A percentile compares a stretch with the other conserved stretches of the same genome.
phyloP scores from a whole-genome alignment of 768 basidiomycete species.

The Termitomyces bulborhizus region DNA sequence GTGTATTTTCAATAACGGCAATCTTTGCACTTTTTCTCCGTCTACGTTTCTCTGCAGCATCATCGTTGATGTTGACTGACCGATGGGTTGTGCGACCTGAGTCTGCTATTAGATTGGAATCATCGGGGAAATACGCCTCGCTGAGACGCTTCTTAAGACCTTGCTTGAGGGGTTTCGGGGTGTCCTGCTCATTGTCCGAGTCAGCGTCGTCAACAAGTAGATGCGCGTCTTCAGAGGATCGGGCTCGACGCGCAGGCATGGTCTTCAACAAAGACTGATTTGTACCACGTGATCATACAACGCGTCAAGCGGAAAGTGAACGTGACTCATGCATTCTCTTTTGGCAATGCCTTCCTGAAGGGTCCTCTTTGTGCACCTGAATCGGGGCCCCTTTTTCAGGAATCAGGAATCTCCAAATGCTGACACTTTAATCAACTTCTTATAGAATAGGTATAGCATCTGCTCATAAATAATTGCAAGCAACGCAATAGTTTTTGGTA shows the following conservation, averaged over 20 bases:
- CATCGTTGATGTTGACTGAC: conserved; percentile 69
- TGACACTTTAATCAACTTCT: background rate
- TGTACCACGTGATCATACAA: conserved; percentile 28
- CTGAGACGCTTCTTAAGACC: conserved; percentile 54
- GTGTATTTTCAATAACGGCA: conserved; percentile 45
- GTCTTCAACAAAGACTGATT: conserved; percentile 34
- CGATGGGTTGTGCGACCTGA: conserved; percentile 32
- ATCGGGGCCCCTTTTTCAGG: background rate
- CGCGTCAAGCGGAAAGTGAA: conserved; percentile 15
- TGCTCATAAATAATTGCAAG: background rate
- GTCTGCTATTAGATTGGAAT: conserved; percentile 33
- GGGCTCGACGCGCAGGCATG: conserved; percentile 34
- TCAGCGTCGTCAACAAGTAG: conserved; percentile 32
- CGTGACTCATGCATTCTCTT: conserved; percentile 8
- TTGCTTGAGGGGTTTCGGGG: conserved; percentile 32
- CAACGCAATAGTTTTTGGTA: background rate
- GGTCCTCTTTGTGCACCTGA: too few relatives aligned
- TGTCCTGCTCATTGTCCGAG: conserved; percentile 31
- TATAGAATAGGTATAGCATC: background rate
- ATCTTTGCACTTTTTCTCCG: conserved; percentile 74
- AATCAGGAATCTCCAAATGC: too few relatives aligned
- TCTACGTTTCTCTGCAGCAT: conserved; percentile 79
- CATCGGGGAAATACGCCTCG: conserved; percentile 45
- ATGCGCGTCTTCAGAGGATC: conserved; percentile 27
- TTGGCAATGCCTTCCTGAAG: too few relatives aligned